These are phyloP conservation scores for Pleomassaria siparia DNA, from an alignment of 2,329 filamentous ascomycete species.

Conservation along the genomic window DNA sequence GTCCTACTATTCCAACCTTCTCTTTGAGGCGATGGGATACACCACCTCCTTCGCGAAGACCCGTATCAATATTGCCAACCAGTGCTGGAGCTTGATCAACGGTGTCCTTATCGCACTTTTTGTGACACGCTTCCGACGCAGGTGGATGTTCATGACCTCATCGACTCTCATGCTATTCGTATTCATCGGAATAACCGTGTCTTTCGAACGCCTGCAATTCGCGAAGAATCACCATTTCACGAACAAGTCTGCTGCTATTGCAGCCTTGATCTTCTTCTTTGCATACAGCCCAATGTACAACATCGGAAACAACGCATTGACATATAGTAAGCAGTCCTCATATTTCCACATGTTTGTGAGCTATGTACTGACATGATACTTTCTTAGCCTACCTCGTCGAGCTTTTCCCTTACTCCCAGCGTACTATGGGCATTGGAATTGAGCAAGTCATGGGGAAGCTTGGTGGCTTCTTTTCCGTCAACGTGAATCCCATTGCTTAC, in stretches of 20 bases:
- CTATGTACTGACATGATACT: conserved; percentile 56
- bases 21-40: conserved; percentile 44
- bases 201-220: conserved; percentile 41
- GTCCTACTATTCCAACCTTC: conserved; percentile 39
- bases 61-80: conserved; percentile 45
- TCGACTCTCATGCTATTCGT: conserved; percentile 53
- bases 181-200: conserved; percentile 60
- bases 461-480: conserved; percentile 48
- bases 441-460: conserved; percentile 58
- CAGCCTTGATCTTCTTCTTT: conserved; percentile 61
- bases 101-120: conserved; percentile 44
- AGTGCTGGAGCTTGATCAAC: conserved; percentile 47
- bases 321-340: conserved; percentile 51
- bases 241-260: conserved; percentile 41
- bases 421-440: conserved; percentile 60
- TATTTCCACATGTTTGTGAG: conserved; percentile 19
- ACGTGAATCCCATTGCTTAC: conserved; percentile 64
- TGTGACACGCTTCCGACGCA: conserved; percentile 45
- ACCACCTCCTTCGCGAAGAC: conserved; percentile 41
- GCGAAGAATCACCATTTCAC: conserved; percentile 23
- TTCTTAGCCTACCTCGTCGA: conserved; percentile 58
- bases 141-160: conserved; percentile 51
- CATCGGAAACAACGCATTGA: conserved; percentile 67
- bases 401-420: conserved; percentile 60
- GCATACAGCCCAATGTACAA: conserved; percentile 62